These are phyloP conservation scores for Auriscalpium vulgare DNA, from an alignment of 768 basidiomycete genomes.

Conservation along the genomic window DNA sequence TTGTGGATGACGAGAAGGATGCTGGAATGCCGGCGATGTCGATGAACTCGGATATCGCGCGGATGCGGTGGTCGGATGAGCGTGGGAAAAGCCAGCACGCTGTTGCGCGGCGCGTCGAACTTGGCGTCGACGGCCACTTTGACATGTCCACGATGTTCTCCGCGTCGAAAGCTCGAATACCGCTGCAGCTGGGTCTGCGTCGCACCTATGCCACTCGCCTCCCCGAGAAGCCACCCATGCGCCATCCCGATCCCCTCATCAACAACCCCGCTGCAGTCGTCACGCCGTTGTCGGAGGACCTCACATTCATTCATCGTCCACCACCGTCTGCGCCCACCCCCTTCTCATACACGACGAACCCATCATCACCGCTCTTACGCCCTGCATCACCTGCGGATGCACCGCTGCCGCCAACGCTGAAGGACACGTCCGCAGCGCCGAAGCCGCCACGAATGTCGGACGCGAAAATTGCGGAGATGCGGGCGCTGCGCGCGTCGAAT, in stretches of 20 bases:
- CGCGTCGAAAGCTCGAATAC: no score
- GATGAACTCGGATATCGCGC: no score
- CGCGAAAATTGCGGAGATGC: constrained; percentile 48
- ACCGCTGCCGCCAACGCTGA: constrained; percentile 20
- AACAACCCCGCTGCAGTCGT: constrained; percentile 4
- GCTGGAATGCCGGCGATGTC: no score
- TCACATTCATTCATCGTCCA: constrained; percentile 82
- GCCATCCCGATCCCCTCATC: constrained; percentile 11
- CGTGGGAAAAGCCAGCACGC: no score
- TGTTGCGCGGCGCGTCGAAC: no score
- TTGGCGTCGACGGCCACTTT: no score
- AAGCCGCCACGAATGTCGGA: constrained; percentile 38
- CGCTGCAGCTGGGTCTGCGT: background rate
- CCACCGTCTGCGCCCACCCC: constrained; percentile 73
- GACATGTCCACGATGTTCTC: no score
- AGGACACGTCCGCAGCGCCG: constrained; percentile 7
- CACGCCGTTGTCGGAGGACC: constrained; percentile 27
- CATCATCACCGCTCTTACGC: constrained; percentile 63
- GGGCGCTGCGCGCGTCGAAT: constrained; percentile 46
- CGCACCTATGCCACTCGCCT: constrained; percentile 13
- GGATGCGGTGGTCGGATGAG: no score
- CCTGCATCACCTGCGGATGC: constrained; percentile 21
- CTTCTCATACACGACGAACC: constrained; percentile 58
- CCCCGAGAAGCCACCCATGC: constrained; percentile 15
- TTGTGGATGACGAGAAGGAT: no score